Percentiles rank a stretch among this genome's conserved stretches.
Conservation (phyloP, 1,139 yeast species). For the Debaryomyces subglobosus region DNA sequence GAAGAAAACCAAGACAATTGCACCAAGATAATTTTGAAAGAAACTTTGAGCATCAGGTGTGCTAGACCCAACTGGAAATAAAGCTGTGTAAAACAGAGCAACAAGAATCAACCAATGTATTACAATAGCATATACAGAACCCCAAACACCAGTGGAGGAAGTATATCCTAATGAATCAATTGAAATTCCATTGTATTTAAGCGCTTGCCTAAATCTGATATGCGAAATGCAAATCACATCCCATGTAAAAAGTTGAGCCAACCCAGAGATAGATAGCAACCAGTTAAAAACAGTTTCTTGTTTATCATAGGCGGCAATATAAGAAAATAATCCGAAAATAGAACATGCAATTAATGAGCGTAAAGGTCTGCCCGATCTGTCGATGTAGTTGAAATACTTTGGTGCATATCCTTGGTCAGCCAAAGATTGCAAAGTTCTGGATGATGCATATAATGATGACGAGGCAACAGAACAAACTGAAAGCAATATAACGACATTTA, state of each 20-base stretch:
- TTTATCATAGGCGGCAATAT: conserved; percentile 32
- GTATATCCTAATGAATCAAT: conserved; percentile 29
- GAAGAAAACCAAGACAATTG: conserved; percentile 35
- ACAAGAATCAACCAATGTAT: conserved; percentile 31
- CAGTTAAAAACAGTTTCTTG: conserved; percentile 41
- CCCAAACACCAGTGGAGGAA: conserved; percentile 34
- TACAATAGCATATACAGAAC: conserved; percentile 30
- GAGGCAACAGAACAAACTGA: conserved; percentile 51
- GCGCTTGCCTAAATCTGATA: conserved; percentile 33
- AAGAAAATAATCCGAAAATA: conserved; percentile 25
- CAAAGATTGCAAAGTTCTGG: conserved; percentile 47
- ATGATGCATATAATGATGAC: conserved; percentile 45
- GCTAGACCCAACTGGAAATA: conserved; percentile 35
- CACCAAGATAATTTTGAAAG: conserved; percentile 42
- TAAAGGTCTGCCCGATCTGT: conserved; percentile 46
- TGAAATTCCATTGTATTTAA: conserved; percentile 30
- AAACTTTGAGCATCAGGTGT: conserved; percentile 33
- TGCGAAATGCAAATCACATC: conserved; percentile 33
- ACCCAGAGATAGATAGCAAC: conserved; percentile 43
- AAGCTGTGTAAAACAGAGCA: conserved; percentile 45
- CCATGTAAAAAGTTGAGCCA: conserved; percentile 45
- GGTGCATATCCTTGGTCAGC: conserved; percentile 49
- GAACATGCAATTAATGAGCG: conserved; percentile 32
- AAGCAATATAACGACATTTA: conserved; percentile 45
- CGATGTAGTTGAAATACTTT: conserved; percentile 41